Evolutionary conservation across 495 filamentous ascomycete genomes (phyloP), one percentile per base, ranked within the genome.

Genomic region (Aeminium ludgeri): DNA sequence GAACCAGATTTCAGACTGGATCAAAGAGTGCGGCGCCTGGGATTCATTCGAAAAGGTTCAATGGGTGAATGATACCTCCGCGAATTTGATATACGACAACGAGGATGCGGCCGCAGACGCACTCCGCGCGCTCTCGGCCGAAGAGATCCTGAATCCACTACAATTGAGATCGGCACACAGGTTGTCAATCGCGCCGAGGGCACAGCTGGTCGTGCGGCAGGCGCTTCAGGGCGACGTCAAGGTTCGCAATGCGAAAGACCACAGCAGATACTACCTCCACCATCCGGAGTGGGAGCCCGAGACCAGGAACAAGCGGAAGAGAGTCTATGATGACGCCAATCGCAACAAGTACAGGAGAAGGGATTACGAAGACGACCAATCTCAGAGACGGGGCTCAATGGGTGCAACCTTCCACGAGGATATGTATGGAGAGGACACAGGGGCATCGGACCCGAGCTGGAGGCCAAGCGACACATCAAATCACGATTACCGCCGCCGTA

Each of bases 21-120:
- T 79, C 1, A 39, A 55, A 3, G 70, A 81, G 39, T 72, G 86
- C 56, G 82, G 73, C 52, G 52, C 67, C 11, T 48, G 58, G 2
- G 61, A 69, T 11, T 48, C 54, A 5, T 69, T 79, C 20, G 54
- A 63, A 17, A 69, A 72, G 15, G 62, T 95, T 49, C 83, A 95
- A 59, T 97, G 89, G 89, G 86, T 97, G 46, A 80, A 97, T 51
- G 89, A 97, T 56, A 79, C 72, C 13, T 89, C 86, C 0, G 83
- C 84, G 44, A 95, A 94, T 49, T 56, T 93, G 25, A 54, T 87
- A 32, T 97, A 85, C 64, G 64, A 68, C 20, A 70, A 66, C 18
- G 59, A 78, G 15, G 73, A 77, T n/a, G 54, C 68, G n/a, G 87
- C 86, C 0, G 50, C 68, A 1, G 65, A 73, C 36, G 87, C 85